Conservation (phyloP, 106 monocot genomes). For the Platanthera guangdongensis region DNA sequence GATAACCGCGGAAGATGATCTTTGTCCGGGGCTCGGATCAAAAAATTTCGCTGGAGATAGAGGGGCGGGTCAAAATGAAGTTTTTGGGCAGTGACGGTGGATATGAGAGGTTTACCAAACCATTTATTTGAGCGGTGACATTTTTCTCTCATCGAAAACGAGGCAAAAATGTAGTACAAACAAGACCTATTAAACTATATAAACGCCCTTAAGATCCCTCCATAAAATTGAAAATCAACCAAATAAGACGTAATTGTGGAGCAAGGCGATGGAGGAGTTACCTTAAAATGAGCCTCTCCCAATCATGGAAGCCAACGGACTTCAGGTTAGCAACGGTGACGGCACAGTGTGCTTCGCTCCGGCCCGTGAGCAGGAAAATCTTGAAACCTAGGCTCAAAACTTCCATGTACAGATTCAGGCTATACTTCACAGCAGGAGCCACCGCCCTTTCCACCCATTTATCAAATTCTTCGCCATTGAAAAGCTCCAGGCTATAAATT, state of each 20-base stretch:
- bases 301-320: slow-evolving; percentile 44
- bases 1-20: no score
- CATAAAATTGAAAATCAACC: no score
- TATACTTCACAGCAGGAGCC: slow-evolving; percentile 66
- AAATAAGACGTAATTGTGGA: not conserved
- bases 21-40: no score
- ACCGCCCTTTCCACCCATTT: slow-evolving; percentile 58
- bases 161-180: no score
- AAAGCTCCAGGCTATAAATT: slow-evolving; percentile 54
- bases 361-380: slow-evolving; percentile 63
- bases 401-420: slow-evolving; percentile 56
- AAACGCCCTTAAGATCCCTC: no score
- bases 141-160: no score
- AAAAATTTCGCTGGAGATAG: no score
- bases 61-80: no score
- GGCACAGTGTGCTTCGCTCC: slow-evolving; percentile 56
- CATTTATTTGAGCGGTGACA: no score
- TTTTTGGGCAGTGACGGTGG: no score
- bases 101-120: no score
- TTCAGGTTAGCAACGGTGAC: slow-evolving; percentile 54
- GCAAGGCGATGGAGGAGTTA: slow-evolving; percentile 4
- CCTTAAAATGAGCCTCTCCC: slow-evolving; percentile 83
- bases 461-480: slow-evolving; percentile 51
- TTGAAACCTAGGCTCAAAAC: slow-evolving; percentile 53
- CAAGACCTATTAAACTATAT: no score